phyloP scores from a whole-genome alignment of 805 yeast species.

The Candida ulmi region DNA sequence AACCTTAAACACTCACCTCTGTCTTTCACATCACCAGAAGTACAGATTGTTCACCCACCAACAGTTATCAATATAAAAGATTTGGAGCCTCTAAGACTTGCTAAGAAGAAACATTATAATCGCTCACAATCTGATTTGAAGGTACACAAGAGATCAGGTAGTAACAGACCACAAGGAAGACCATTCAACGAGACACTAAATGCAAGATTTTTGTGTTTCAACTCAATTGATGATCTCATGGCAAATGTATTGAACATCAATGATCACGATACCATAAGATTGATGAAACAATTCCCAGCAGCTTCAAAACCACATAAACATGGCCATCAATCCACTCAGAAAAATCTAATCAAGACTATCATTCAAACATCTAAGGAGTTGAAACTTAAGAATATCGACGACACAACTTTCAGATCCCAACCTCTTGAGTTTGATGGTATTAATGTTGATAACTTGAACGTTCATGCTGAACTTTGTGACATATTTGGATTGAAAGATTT shows the following conservation, averaged over 20 bases:
- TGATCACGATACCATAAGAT: constrained; percentile 7
- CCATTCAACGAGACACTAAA: constrained; percentile 22
- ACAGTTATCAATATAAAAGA: constrained; percentile 17
- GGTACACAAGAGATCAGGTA: constrained; percentile 6
- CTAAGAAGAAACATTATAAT: constrained; percentile 22
- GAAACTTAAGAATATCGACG: constrained; percentile 9
- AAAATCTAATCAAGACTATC: constrained; percentile 2
- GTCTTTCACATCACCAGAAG: constrained; percentile 2
- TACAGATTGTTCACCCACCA: constrained; percentile 7
- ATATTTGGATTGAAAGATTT: constrained; percentile 17
- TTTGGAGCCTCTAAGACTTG: constrained; percentile 20
- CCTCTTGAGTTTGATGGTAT: constrained; percentile 18
- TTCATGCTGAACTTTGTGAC: constrained; percentile 15
- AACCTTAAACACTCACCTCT: not conserved
- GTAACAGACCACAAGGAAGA: constrained; percentile 20
- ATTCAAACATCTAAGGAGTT: constrained; percentile 11
- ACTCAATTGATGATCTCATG: constrained; percentile 19
- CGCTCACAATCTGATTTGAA: constrained; percentile 4
- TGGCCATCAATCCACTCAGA: not conserved
- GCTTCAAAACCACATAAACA: not conserved
- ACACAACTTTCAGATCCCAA: constrained; percentile 5
- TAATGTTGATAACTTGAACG: constrained; percentile 13
- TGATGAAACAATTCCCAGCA: constrained; percentile 2
- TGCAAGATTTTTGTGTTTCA: constrained; percentile 22
- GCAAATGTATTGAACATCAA: constrained; percentile 12